Conservation (phyloP, 192 early-diverging fungal genomes). For the Backusella morwellensis region DNA sequence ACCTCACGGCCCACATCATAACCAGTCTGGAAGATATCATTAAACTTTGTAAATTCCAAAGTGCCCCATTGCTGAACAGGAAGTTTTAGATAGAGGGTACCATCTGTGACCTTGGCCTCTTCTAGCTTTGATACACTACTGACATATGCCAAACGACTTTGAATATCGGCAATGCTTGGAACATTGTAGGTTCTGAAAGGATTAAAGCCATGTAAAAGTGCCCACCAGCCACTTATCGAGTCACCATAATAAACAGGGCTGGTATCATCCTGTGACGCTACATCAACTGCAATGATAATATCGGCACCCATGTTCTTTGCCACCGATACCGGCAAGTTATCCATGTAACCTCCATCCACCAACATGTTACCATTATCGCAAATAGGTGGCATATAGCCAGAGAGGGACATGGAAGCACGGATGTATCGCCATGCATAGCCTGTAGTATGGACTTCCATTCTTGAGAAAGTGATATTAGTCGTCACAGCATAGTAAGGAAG, state of each 20-base stretch:
- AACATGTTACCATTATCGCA: conserved; percentile 96
- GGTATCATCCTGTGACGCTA: conserved; percentile 90
- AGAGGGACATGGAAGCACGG: conserved; percentile 96
- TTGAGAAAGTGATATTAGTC: conserved; percentile 94
- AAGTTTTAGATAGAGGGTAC: conserved; percentile 83
- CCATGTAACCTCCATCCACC: conserved; percentile 98
- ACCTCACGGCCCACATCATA: conserved; percentile 82
- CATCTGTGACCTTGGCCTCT: conserved; percentile 78
- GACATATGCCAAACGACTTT: conserved; percentile 91
- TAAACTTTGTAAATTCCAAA: conserved; percentile 88
- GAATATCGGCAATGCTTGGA: conserved; percentile 92
- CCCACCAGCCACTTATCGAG: conserved; percentile 90
- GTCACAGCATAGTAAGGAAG: conserved; percentile 93
- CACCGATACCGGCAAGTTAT: conserved; percentile 89
- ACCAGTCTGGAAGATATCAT: conserved; percentile 84
- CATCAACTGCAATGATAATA: conserved; percentile 93
- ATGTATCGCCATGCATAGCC: conserved; percentile 98
- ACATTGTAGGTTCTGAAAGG: conserved; percentile 76
- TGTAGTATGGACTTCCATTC: conserved; percentile 87
- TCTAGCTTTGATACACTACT: conserved; percentile 87
- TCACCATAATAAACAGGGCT: conserved; percentile 91
- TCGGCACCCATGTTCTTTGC: conserved; percentile 78
- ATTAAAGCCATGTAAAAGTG: conserved; percentile 77
- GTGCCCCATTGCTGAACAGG: conserved; percentile 86
- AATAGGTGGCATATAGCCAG: conserved; percentile 93